Percentiles rank a stretch among this genome's conserved stretches.
phyloP scores from a whole-genome alignment of 768 basidiomycete species.

The Calocybe gangraenosa region DNA sequence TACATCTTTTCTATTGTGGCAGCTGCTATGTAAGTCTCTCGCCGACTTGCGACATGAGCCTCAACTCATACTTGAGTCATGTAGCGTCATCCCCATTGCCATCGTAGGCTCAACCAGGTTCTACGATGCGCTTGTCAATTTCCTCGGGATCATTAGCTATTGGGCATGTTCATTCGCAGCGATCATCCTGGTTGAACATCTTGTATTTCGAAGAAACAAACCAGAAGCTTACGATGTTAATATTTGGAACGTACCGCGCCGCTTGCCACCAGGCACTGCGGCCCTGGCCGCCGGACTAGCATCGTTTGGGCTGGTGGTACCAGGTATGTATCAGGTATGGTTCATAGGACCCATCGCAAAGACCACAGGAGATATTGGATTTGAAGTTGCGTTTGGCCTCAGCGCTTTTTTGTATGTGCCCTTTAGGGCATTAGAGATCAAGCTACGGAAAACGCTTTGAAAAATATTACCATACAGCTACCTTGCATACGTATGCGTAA shows the following conservation, averaged over 20 bases:
- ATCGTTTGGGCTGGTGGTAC: conserved; percentile 57
- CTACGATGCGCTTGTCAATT: conserved; percentile 66
- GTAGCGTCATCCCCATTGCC: conserved; percentile 65
- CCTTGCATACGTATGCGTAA: too few species aligned
- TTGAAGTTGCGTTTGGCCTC: conserved; percentile 63
- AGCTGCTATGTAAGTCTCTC: conserved; percentile 56
- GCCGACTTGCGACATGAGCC: conserved; percentile 3
- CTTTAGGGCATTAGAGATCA: conserved; percentile 48
- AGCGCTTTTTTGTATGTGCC: conserved; percentile 54
- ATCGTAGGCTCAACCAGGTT: conserved; percentile 75
- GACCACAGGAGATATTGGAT: conserved; percentile 75
- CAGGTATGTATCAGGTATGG: conserved; percentile 75
- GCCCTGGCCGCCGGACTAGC: conserved; percentile 51
- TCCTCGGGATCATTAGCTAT: conserved; percentile 72
- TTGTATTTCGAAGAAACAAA: conserved; percentile 55
- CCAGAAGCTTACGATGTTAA: conserved; percentile 48
- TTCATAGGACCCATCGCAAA: conserved; percentile 70
- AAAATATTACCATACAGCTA: too few species aligned
- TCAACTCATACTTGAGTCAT: not conserved
- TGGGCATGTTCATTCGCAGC: conserved; percentile 61
- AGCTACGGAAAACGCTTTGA: conserved; percentile 18
- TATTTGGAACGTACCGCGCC: conserved; percentile 52
- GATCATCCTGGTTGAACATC: conserved; percentile 66
- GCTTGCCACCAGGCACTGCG: conserved; percentile 65
- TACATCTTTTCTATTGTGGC: conserved; percentile 73